Evolutionary conservation across 1,139 yeast species (phyloP).

Genomic region (Kurtzmaniella quercitrusa): DNA sequence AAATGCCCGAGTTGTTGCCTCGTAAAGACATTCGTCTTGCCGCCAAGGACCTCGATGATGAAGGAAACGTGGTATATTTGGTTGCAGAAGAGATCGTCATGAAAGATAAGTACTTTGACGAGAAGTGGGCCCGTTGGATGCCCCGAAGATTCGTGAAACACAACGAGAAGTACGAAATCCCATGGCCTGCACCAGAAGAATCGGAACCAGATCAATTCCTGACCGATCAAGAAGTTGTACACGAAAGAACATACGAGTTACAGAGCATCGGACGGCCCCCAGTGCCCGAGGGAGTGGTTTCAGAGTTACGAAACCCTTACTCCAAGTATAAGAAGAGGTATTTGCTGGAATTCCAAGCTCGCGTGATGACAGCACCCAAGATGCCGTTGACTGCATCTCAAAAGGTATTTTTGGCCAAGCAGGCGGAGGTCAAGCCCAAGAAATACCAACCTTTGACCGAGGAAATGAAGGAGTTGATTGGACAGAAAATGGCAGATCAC

Average conservation of each 20-base stretch:
- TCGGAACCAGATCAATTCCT: conserved; percentile 55
- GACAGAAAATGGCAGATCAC: conserved; percentile 60
- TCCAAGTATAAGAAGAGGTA: conserved; percentile 54
- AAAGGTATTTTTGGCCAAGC: conserved; percentile 59
- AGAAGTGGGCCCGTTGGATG: conserved; percentile 66
- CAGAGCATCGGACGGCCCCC: conserved; percentile 65
- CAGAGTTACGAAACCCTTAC: conserved; percentile 70
- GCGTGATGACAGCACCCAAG: conserved; percentile 60
- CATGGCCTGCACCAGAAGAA: conserved; percentile 85
- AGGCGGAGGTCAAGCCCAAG: conserved; percentile 40
- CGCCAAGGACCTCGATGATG: conserved; percentile 65
- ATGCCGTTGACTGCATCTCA: conserved; percentile 75
- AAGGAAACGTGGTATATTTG: conserved; percentile 56
- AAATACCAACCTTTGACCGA: conserved; percentile 45
- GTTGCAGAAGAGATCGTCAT: conserved; percentile 74
- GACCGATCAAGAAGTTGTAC: conserved; percentile 57
- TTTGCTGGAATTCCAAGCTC: conserved; percentile 59
- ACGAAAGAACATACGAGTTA: conserved; percentile 72
- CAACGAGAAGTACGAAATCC: conserved; percentile 66
- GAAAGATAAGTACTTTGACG: conserved; percentile 68
- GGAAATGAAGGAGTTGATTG: conserved; percentile 68
- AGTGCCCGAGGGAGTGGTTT: conserved; percentile 62
- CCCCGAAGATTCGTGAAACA: conserved; percentile 73
- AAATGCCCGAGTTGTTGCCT: conserved; percentile 57
- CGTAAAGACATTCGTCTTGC: conserved; percentile 52